A percentile compares a stretch with the other conserved stretches of the same genome.
Conservation (phyloP, 345 rosid species). For the Rubroshorea leprosula region DNA sequence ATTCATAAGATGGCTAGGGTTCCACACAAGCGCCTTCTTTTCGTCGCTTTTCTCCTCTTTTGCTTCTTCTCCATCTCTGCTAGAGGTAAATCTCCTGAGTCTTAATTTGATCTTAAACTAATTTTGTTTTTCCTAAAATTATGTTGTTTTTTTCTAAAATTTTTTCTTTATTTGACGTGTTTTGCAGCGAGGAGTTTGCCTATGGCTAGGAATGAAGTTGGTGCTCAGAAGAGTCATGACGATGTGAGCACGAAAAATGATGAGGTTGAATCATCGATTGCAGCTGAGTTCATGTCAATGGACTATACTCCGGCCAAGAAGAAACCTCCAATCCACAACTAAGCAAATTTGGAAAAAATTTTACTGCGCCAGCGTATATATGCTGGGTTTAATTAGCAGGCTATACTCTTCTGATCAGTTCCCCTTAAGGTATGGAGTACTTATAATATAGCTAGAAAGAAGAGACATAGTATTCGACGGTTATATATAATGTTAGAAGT, state of each 20-base stretch:
- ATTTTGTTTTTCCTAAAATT: background rate
- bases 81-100: slow-evolving; percentile 35
- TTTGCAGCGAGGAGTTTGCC: slow-evolving; percentile 42
- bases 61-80: slow-evolving; percentile 33
- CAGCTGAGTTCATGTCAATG: slow-evolving; percentile 34
- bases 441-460: too few species aligned
- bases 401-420: too few species aligned
- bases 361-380: too few species aligned
- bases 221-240: background rate
- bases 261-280: slow-evolving; percentile 8
- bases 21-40: slow-evolving; percentile 32
- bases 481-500: too few species aligned
- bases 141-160: background rate
- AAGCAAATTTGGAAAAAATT: slow-evolving; percentile 16
- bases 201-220: slow-evolving; percentile 10
- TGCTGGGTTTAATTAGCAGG: too few species aligned
- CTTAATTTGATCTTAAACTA: background rate
- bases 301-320: slow-evolving; percentile 57
- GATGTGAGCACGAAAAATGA: slow-evolving; percentile 12
- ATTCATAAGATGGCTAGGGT: slow-evolving; percentile 24
- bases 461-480: too few species aligned
- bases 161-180: background rate
- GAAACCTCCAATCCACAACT: slow-evolving; percentile 65
- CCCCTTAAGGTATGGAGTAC: too few species aligned
- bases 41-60: slow-evolving; percentile 31